Conservation (phyloP, 2,329 filamentous ascomycete species). For the Aspergillus phoenicis region DNA sequence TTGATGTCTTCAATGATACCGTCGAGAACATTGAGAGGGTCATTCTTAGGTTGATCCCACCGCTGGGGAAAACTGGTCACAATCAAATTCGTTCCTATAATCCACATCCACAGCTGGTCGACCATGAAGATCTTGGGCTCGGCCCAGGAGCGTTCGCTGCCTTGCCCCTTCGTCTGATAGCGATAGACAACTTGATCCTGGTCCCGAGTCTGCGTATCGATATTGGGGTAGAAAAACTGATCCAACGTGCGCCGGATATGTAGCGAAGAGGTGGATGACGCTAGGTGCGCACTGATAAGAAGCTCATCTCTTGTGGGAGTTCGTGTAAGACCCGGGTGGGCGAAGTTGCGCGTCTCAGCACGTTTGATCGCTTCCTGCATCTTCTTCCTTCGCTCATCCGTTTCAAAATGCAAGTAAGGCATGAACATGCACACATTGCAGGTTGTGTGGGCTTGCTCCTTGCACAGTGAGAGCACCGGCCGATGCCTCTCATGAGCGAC, state of each 20-base stretch:
- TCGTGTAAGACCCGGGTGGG: slow-evolving; percentile 31
- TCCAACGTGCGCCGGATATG: slow-evolving; percentile 66
- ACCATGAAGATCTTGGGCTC: slow-evolving; percentile 68
- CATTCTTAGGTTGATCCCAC: slow-evolving; percentile 59
- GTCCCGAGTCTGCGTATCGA: slow-evolving; percentile 61
- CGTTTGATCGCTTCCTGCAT: slow-evolving; percentile 60
- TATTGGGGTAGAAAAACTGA: slow-evolving; percentile 67
- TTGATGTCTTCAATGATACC: slow-evolving; percentile 65
- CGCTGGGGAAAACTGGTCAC: slow-evolving; percentile 49
- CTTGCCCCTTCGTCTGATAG: slow-evolving; percentile 51
- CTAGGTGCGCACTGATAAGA: slow-evolving; percentile 42
- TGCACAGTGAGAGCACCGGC: slow-evolving; percentile 43
- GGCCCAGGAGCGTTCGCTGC: slow-evolving; percentile 31
- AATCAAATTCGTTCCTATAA: slow-evolving; percentile 60
- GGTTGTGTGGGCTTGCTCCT: slow-evolving; percentile 26
- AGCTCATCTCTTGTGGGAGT: slow-evolving; percentile 36
- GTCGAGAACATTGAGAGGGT: slow-evolving; percentile 65
- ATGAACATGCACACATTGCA: slow-evolving; percentile 52
- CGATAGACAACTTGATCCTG: slow-evolving; percentile 66
- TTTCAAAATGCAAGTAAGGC: slow-evolving; percentile 69
- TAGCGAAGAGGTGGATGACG: slow-evolving; percentile 39
- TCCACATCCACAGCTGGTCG: slow-evolving; percentile 69
- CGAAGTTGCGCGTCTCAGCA: slow-evolving; percentile 30
- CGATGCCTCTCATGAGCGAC: slow-evolving; percentile 35
- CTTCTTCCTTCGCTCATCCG: slow-evolving; percentile 54